phyloP scores from a whole-genome alignment of 2,329 filamentous ascomycete species.

The Ophiostoma angusticollis region DNA sequence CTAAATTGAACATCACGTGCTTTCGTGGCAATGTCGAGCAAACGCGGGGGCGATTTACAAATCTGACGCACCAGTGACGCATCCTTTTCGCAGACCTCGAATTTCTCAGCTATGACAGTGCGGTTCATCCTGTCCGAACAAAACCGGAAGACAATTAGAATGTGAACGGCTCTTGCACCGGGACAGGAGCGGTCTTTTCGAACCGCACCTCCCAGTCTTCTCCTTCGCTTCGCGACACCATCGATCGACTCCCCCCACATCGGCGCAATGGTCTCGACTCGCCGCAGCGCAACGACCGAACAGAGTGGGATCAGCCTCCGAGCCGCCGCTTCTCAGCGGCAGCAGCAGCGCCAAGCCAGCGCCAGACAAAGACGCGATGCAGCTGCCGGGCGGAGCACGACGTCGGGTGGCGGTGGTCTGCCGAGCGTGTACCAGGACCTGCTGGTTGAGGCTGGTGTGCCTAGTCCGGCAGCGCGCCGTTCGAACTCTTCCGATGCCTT shows the following conservation, averaged over 20 bases:
- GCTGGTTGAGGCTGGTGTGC: constrained; percentile 14
- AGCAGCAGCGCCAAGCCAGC: constrained; percentile 2
- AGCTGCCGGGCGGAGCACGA: neutral
- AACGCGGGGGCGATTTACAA: constrained; percentile 5
- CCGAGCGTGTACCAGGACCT: constrained; percentile 13
- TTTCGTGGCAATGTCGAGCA: constrained; percentile 13
- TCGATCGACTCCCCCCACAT: no score
- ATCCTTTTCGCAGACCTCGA: no score
- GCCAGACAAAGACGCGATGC: neutral
- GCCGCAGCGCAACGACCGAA: constrained; percentile 5
- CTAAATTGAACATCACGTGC: constrained; percentile 11
- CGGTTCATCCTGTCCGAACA: no score
- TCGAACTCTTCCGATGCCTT: neutral
- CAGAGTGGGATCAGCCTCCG: constrained; percentile 6
- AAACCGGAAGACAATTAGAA: no score
- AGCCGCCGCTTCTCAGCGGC: constrained; percentile 5
- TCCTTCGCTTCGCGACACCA: neutral
- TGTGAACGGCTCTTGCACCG: neutral
- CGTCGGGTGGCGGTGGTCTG: neutral
- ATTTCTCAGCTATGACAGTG: neutral
- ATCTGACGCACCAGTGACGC: neutral
- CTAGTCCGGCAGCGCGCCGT: neutral
- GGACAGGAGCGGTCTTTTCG: no score
- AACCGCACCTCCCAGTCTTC: no score
- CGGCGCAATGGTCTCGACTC: constrained; percentile 9